Evolutionary conservation across 257 asterid genomes (phyloP), one percentile per base, ranked within the genome.

Genomic region (Coffea eugenioides): DNA sequence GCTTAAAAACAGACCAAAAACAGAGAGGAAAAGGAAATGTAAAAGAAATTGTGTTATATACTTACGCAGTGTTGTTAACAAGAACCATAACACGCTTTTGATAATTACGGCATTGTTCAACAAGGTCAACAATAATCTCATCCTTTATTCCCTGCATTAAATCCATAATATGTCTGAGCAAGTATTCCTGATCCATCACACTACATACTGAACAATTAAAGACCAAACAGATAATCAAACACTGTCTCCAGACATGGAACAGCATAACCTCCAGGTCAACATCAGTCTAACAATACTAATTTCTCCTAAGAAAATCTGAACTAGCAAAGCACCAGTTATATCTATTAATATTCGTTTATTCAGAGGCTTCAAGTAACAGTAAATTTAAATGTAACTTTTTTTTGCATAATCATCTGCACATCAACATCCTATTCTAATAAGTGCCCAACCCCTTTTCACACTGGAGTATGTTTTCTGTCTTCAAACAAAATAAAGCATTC

Each of bases 1-100:
- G 49, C 51, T 52, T 77, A 15, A 65, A 48, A 74, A 41, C 3
- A 7, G 8, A 15, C 13, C 34, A 61, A 23, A 61, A 61, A 61
- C 36, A 81, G 48, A 77, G 51, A 57, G 74, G 71, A 36, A 56
- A 52, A 64, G 18, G 31, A 83, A 82, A 59, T 27, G 12, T 43
- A n/a, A 5, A 52, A 75, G 16, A 16, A 45, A 36, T 43, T 21
- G 41, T 16, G 64, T 12, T 48, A 69, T 76, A 56, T 81, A 69
- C 97, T 90, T 91, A 96, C 99, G 21, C 82, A 76, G 99, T 88
- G 81, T 88, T 90, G 80, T 94, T 94, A 86, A 96, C 97, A 74
- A 96, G 99, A 88, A 91, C 69, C 91, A 90, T 91, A 86, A 94
- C 98, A 13, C 97, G 98, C 78, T 83, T 94, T 85, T 96, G 97